Percentiles rank a stretch among this genome's conserved stretches.
Conservation (phyloP, 768 basidiomycete species). For the Russula foetens region DNA sequence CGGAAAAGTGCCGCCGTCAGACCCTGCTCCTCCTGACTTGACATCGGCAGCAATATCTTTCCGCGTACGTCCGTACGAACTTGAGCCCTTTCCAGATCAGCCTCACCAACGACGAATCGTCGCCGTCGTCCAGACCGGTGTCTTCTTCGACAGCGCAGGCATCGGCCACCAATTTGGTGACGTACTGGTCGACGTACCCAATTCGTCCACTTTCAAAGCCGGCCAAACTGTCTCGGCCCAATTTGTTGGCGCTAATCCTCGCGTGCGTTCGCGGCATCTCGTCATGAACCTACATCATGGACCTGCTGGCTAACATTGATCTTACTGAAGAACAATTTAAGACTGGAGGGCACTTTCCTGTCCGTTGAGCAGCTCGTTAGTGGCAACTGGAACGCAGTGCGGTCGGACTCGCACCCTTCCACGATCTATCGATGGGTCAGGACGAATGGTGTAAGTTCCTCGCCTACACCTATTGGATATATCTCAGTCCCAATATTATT, state of each 20-base stretch:
- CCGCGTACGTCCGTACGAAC: constrained; percentile 38
- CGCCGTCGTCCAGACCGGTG: constrained; percentile 37
- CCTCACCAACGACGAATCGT: neutral
- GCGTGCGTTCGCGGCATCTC: constrained; percentile 38
- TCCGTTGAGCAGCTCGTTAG: constrained; percentile 49
- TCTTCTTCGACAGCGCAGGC: constrained; percentile 52
- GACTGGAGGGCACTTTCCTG: constrained; percentile 65
- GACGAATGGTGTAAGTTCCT: constrained; percentile 40
- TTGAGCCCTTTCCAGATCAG: neutral
- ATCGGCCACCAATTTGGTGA: constrained; percentile 54
- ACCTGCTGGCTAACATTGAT: neutral
- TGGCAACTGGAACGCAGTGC: constrained; percentile 44
- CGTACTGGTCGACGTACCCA: constrained; percentile 46
- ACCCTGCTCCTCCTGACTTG: constrained; percentile 56
- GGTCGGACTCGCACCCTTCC: constrained; percentile 74
- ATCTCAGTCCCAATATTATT: neutral
- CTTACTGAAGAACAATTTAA: constrained; percentile 57
- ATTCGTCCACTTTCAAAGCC: constrained; percentile 36
- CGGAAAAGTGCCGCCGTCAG: constrained; percentile 44
- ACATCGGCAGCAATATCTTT: constrained; percentile 60
- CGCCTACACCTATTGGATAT: neutral
- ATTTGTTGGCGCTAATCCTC: constrained; percentile 73
- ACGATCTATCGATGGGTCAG: constrained; percentile 60
- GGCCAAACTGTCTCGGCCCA: constrained; percentile 52
- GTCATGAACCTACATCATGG: neutral